phyloP scores from a whole-genome alignment of 2,329 filamentous ascomycete genomes.

The Scedosporium minutisporum region DNA sequence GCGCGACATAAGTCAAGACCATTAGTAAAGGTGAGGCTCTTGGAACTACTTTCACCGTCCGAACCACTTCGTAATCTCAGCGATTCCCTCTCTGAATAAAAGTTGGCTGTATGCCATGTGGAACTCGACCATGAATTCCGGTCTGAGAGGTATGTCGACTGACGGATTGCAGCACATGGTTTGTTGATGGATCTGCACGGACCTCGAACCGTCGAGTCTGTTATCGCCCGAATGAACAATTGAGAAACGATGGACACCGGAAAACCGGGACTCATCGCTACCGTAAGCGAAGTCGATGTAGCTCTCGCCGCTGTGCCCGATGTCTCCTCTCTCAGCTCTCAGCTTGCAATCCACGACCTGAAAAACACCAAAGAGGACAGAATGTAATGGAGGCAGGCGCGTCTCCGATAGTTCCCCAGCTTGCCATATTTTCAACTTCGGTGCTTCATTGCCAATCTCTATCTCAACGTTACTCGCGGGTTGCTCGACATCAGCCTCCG shows the following conservation, averaged over 20 bases:
- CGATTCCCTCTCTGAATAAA: slow-evolving; percentile 17
- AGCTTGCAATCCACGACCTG: slow-evolving; percentile 14
- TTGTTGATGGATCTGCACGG: slow-evolving; percentile 12
- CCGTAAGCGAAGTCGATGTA: slow-evolving; percentile 21
- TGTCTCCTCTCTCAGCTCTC: neutral
- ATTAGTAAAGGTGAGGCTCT: too few relatives aligned
- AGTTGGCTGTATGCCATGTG: slow-evolving; percentile 16
- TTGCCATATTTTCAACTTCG: neutral
- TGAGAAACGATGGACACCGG: slow-evolving; percentile 20
- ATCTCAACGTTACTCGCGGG: neutral
- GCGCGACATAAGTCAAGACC: too few relatives aligned
- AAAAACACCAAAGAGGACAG: slow-evolving; percentile 18
- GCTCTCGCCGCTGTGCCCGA: slow-evolving; percentile 10
- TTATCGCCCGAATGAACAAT: slow-evolving; percentile 12
- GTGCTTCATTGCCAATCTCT: neutral
- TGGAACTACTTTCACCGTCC: neutral
- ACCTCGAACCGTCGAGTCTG: neutral
- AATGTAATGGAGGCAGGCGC: slow-evolving; percentile 11
- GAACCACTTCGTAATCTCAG: slow-evolving; percentile 9
- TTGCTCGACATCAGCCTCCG: neutral
- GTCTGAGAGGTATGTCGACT: slow-evolving; percentile 10
- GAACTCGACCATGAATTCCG: slow-evolving; percentile 12
- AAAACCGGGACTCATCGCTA: slow-evolving; percentile 15
- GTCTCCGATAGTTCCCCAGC: slow-evolving; percentile 11
- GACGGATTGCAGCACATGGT: slow-evolving; percentile 18